Base-by-base conservation (phyloP, 2,329 filamentous ascomycete species). In the Neoarthrinium moseri region DNA sequence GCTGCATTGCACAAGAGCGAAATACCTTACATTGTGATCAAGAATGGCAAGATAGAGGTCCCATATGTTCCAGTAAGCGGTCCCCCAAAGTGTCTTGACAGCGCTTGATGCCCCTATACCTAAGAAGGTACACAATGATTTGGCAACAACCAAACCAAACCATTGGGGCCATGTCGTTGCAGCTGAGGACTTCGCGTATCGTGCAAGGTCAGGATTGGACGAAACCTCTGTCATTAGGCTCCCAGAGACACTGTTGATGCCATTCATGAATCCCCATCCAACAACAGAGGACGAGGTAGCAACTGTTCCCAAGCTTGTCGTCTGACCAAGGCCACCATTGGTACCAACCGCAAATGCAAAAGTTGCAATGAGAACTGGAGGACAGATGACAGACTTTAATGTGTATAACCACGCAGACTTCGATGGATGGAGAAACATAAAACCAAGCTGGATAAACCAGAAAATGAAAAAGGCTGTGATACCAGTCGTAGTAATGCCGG, bases 351-450 rank as follows among this genome's bases (percentile, higher is more conserved):
- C 26, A 8, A 8, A 29, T 8, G 26, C 26, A n/a, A 29, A n/a
- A 8, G n/a, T n/a, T 29, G 65, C 56, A 5, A 60, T 62, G 50
- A 73, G n/a, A n/a, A n/a, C 26, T 29, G 26, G 26, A 8, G 26
- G 8, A 8, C 8, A 6, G 12, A 22, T 10, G 36, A 23, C 3
- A 24, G 1, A 26, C 6, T 73, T 60, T 71, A 61, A 53, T 63
- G 67, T 58, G 73, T 73, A 56, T 73, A 70, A 37, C 56, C 58
- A n/a, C 62, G 54, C 13, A 22, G 73, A 52, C 50, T 72, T 67
- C 49, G 72, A 69, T 11, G 71, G 70, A 15, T 69, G 62, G 46
- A 73, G 63, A 26, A 66, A 61, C 13, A 63, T 63, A 49, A 74
- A 70, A 3, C 69, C 62, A 30, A 69, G 45, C 44, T 68, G 66